These are phyloP conservation scores for Spathaspora girioi DNA, from an alignment of 805 yeast species.

Conservation along the genomic window DNA sequence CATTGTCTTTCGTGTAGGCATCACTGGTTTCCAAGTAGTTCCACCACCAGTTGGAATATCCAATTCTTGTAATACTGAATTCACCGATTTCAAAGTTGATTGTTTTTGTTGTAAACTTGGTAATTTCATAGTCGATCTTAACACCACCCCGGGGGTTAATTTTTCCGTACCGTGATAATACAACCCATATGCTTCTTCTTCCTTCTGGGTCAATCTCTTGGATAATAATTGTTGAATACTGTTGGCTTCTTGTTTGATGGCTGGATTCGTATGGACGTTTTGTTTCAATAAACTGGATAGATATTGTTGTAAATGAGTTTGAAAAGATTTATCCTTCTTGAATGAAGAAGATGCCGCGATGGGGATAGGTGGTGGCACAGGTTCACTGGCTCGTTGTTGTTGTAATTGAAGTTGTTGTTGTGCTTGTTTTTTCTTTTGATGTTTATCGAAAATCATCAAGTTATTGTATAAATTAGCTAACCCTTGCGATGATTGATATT, in stretches of 20 bases:
- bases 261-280: slow-evolving; percentile 21
- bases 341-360: slow-evolving; percentile 52
- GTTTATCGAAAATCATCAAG: slow-evolving; percentile 66
- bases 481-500: slow-evolving; percentile 82
- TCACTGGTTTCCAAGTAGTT: slow-evolving; percentile 63
- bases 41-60: slow-evolving; percentile 62
- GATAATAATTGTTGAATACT: slow-evolving; percentile 44
- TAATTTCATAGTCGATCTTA: slow-evolving; percentile 61
- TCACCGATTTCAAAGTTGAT: slow-evolving; percentile 71
- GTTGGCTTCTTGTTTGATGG: slow-evolving; percentile 31
- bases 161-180: slow-evolving; percentile 68
- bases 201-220: slow-evolving; percentile 64
- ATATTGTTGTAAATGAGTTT: slow-evolving; percentile 44
- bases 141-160: slow-evolving; percentile 72
- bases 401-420: slow-evolving; percentile 25
- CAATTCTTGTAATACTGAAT: slow-evolving; percentile 69
- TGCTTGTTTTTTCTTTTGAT: slow-evolving; percentile 49
- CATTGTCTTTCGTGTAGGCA: slow-evolving; percentile 81
- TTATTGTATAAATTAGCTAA: slow-evolving; percentile 80
- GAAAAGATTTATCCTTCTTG: slow-evolving; percentile 38
- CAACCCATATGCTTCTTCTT: slow-evolving; percentile 82
- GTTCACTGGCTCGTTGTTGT: slow-evolving; percentile 27
- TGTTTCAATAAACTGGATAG: slow-evolving; percentile 34
- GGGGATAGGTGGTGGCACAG: slow-evolving; percentile 57
- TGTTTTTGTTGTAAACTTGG: slow-evolving; percentile 54